phyloP scores from a whole-genome alignment of 768 basidiomycete species.

The Naganishia vaughanmartiniae region DNA sequence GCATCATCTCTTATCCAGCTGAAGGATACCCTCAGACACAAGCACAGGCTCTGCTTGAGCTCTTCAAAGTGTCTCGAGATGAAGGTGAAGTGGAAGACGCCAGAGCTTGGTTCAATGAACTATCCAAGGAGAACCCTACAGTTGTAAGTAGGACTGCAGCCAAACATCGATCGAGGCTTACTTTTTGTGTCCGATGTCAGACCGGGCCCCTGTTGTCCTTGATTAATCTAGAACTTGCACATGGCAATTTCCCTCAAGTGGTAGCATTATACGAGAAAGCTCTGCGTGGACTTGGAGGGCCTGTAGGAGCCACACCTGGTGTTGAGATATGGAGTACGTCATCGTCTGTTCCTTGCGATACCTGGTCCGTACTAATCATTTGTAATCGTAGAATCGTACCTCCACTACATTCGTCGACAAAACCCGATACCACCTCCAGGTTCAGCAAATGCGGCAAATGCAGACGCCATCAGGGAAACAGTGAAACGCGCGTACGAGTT shows the following conservation, averaged over 20 bases:
- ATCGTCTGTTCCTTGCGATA: background rate
- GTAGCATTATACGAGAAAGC: conserved; percentile 87
- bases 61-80: conserved; percentile 73
- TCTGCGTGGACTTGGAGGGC: conserved; percentile 56
- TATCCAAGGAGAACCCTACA: conserved; percentile 84
- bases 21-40: conserved; percentile 19
- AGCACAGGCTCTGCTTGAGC: conserved; percentile 64
- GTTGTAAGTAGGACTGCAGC: conserved; percentile 63
- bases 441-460: conserved; percentile 41
- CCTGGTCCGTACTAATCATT: background rate
- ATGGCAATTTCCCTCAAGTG: conserved; percentile 67
- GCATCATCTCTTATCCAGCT: background rate
- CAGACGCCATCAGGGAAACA: conserved; percentile 64
- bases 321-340: conserved; percentile 74
- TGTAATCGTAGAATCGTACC: conserved; percentile 64
- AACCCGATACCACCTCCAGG: conserved; percentile 54
- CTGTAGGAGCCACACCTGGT: conserved; percentile 66
- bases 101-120: conserved; percentile 73
- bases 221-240: conserved; percentile 53
- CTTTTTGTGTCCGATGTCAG: conserved; percentile 24
- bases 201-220: conserved; percentile 58
- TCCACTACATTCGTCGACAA: conserved; percentile 84
- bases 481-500: conserved; percentile 90
- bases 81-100: conserved; percentile 76
- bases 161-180: background rate